Evolutionary conservation across 108 stramenopile genomes (phyloP), one percentile per base, ranked within the genome.

Genomic region (Fistulifera solaris): DNA sequence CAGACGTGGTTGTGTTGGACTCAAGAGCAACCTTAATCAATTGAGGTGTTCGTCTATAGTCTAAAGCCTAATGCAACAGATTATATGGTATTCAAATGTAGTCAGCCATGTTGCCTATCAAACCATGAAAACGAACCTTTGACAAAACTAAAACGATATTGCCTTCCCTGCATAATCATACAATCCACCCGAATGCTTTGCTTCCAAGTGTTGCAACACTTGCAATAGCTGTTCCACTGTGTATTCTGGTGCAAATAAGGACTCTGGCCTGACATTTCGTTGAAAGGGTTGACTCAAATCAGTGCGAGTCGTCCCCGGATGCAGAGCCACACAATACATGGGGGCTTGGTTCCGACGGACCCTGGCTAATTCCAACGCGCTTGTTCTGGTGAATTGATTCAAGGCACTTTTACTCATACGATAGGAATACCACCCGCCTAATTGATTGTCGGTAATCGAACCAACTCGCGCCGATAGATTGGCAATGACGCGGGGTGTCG

Each of bases 371-470:
- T 97, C 96, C 22, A 81, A 65, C 2, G 82, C 80, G 52, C 83
- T 61, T 16, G 92, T 86, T 53, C 81, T 59, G 12, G 86, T 94
- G 6, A 74, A 73, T 64, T 81, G 78, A 68, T 97, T 97, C 69
- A 94, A 71, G 0, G 93, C 94, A 10, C 89, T 45, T 63, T 96
- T 96, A 43, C 83, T 81, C 47, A 86, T 69, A 42, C 96, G 79
- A 59, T 96, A 96, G 26, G 68, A 63, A 70, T 94, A 92, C 96
- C 96, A 96, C 25, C 92, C 94, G 11, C 96, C 96, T 21, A 94
- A 52, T 21, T 59, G 48, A 71, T 95, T 95, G 59, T 97, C 96
- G 0, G 77, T 70, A 24, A 95, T 94, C 38, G 85, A 87, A 16
- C 94, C 96, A 2, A 94, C 94, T 21, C 94, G 77, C 1, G 96